Evolutionary conservation across 225 moss, liverwort and hornwort species (phyloP).

Genomic region (Asterella californica): DNA sequence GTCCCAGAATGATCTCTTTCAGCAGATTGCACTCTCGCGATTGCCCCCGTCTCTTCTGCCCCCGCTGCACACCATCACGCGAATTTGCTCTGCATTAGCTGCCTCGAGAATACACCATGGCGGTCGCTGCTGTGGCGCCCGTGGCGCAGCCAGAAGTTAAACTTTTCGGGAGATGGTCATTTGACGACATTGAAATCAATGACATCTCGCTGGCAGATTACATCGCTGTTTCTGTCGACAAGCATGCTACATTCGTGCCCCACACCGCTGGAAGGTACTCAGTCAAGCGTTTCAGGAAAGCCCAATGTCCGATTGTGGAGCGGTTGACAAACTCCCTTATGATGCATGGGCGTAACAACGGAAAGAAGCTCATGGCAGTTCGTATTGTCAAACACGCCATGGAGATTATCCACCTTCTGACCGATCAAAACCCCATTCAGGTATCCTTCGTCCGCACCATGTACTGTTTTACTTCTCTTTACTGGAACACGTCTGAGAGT

Average conservation of each 20-base stretch:
- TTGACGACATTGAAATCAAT: slow-evolving; percentile 69
- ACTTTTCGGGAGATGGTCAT: slow-evolving; percentile 75
- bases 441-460: neutral
- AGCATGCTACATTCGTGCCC: slow-evolving; percentile 75
- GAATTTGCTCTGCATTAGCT: too few relatives aligned
- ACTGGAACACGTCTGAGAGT: too few relatives aligned
- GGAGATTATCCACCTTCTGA: slow-evolving; percentile 84
- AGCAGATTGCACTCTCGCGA: too few relatives aligned
- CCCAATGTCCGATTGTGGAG: slow-evolving; percentile 77
- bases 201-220: slow-evolving; percentile 79
- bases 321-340: slow-evolving; percentile 80
- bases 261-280: slow-evolving; percentile 80
- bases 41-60: too few relatives aligned
- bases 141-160: slow-evolving; percentile 59
- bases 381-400: slow-evolving; percentile 85
- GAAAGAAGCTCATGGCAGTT: slow-evolving; percentile 83
- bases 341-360: slow-evolving; percentile 81
- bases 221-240: slow-evolving; percentile 64
- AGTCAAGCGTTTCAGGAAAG: slow-evolving; percentile 79
- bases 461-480: too few relatives aligned
- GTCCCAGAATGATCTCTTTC: too few relatives aligned
- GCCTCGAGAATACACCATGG: slow-evolving; percentile 5
- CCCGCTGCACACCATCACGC: too few relatives aligned
- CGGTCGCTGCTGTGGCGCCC: slow-evolving; percentile 29
- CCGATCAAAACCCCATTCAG: slow-evolving; percentile 72